Base-by-base conservation (phyloP, 2,329 filamentous ascomycete genomes). In the Colletotrichum chrysophilum region DNA sequence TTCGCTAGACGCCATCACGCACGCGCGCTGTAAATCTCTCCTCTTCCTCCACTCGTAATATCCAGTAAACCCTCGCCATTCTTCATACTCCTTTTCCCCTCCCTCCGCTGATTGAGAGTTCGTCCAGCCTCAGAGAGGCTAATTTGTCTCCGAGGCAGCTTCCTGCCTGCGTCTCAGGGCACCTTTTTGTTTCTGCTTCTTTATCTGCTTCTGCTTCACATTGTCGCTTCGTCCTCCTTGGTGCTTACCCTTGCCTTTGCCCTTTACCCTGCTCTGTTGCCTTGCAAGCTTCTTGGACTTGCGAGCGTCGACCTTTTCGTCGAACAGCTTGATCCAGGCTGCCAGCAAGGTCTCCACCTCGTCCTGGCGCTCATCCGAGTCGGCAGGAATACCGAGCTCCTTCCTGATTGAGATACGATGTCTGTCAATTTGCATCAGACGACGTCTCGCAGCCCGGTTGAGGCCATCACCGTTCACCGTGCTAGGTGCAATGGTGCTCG, bases 391-490 rank as follows among this genome's bases (percentile, higher is more conserved):
- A 32, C 66, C 69, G 21, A 77, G 76, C 21, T 71, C 48, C 66
- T 62, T 69, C 55, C 70, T 73, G 52, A 76, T 76, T 32, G 30
- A 55, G 9, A 32, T 36, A 28, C 74, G 76, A 5, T 66, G 74
- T 26, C 38, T 69, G 16, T 76, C 76, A 26, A 77, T 77, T 32
- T 73, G 68, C 55, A 69, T 66, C 43, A 76, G 62, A 9, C 76
- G 74, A 30, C 76, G 60, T 55, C 76, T 72, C 4, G 76, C 76
- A 8, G 74, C 76, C 52, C 76, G 69, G 61, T 77, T 77, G n/a
- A 76, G 74, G 14, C 76, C 74, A 34, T 58, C 71, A 36, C 75
- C 75, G 61, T 52, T 52, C 43, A 52, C 30, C 58, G 58, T 61
- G 43, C 43, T 52, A 24, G 43, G 43, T 21, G 43, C 61, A 61